Evolutionary conservation across 2,329 filamentous ascomycete genomes (phyloP), one percentile per base, ranked within the genome.

Genomic region (Neofusicoccum parvum): DNA sequence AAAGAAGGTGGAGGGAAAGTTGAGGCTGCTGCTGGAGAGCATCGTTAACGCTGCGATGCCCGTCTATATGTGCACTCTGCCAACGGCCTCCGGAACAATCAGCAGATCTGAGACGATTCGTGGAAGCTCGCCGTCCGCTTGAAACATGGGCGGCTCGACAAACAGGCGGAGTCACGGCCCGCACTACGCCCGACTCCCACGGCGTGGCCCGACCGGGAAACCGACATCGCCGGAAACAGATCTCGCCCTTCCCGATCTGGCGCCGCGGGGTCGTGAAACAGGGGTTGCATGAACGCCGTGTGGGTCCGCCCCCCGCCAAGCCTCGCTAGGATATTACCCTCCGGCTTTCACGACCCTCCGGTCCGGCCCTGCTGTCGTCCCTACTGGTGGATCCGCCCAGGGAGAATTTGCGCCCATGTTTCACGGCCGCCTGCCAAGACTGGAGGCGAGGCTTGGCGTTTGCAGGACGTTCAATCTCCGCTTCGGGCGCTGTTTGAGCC

Each of bases 21-120:
- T 62, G 59, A 51, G 20, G 59, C 59, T 51, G 59, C 36, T 62
- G 59, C 59, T 62, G 59, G 43, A 43, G 59, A 51, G 43, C 41
- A 49, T 27, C 5, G 43, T 50, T 34, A 43, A 17, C 14, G 36
- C 59, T 12, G 36, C 46, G 20, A 51, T 14, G 14, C 34, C 59
- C 46, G 46, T 51, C 59, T 62, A 62, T 62, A 51, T 62, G 36
- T 15, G 5, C 20, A 43, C 17, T 11, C 23, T 6, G 20, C 32
- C 32, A 41, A 41, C n/a, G 46, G 11, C 23, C 32, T 17, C 41
- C n/a, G 46, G n/a, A 20, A 12, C 3, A 9, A 46, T n/a, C 36
- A 17, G n/a, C 34, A 41, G 59, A 45, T 46, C 45, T 62, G 36
- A 27, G 37, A 62, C 59, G 36, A 51, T 62, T 62, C 46, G 59